Conservation (phyloP, 2,329 filamentous ascomycete genomes). For the Monilinia polystroma region DNA sequence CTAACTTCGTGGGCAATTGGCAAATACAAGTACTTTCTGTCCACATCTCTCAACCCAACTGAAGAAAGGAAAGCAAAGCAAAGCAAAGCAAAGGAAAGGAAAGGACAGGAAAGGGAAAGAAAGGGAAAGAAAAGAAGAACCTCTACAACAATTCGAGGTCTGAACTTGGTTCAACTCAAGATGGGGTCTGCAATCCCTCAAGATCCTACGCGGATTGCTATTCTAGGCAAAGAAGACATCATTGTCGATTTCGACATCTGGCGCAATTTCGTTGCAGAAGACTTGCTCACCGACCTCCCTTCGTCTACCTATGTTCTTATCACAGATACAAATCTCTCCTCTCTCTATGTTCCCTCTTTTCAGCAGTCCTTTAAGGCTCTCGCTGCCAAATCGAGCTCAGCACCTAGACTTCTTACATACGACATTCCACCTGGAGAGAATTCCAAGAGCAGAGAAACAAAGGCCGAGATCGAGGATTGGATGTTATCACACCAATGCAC, state of each 20-base stretch:
- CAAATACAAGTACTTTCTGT: slow-evolving; percentile 5
- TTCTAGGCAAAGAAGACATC: slow-evolving; percentile 87
- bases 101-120: too few relatives aligned
- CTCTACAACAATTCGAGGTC: not conserved
- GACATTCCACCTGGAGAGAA: slow-evolving; percentile 87
- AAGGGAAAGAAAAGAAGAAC: not conserved
- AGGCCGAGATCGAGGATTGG: slow-evolving; percentile 97
- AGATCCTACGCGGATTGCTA: slow-evolving; percentile 63
- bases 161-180: slow-evolving; percentile 15
- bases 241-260: slow-evolving; percentile 90
- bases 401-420: slow-evolving; percentile 76
- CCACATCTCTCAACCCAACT: not conserved
- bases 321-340: slow-evolving; percentile 88
- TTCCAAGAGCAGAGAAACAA: slow-evolving; percentile 90
- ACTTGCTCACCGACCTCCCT: slow-evolving; percentile 72
- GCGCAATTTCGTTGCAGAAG: slow-evolving; percentile 75
- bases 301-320: slow-evolving; percentile 95
- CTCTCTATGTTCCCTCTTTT: slow-evolving; percentile 79
- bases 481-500: slow-evolving; percentile 90
- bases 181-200: slow-evolving; percentile 34
- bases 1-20: slow-evolving; percentile 11
- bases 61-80: not conserved
- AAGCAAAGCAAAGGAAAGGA: not conserved
- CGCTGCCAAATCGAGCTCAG: slow-evolving; percentile 41
- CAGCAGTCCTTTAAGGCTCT: slow-evolving; percentile 60